A percentile compares a stretch with the other conserved stretches of the same genome.
Evolutionary conservation across 768 basidiomycete species (phyloP).

Genomic region (Hypholoma sublateritium): DNA sequence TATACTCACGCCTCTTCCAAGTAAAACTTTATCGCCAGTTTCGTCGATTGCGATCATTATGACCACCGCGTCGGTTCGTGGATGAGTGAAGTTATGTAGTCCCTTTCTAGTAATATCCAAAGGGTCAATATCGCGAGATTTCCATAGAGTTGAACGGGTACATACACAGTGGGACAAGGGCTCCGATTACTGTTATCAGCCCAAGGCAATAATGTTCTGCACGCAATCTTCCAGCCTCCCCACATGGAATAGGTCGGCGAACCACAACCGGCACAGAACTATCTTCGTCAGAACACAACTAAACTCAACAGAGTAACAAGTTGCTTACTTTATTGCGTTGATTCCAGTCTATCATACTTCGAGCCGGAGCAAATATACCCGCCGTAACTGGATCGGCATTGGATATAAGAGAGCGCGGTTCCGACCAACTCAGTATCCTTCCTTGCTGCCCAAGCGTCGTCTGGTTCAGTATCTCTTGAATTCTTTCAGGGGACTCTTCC

Average conservation of each 20-base stretch:
- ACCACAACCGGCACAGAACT: constrained; percentile 93
- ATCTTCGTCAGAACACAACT: background rate
- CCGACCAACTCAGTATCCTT: constrained; percentile 53
- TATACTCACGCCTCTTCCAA: constrained; percentile 81
- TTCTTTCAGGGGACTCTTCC: constrained; percentile 28
- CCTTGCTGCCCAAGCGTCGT: constrained; percentile 39
- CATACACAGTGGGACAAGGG: constrained; percentile 74
- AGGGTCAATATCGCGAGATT: background rate
- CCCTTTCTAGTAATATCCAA: constrained; percentile 54
- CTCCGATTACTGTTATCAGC: constrained; percentile 58
- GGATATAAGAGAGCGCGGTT: constrained; percentile 59
- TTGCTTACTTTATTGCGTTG: constrained; percentile 70
- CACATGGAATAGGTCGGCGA: constrained; percentile 79
- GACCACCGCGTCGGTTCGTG: constrained; percentile 84
- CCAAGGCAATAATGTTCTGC: constrained; percentile 76
- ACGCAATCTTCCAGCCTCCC: constrained; percentile 95
- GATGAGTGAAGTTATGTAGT: constrained; percentile 83
- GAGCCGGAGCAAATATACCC: constrained; percentile 73
- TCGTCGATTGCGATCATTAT: constrained; percentile 88
- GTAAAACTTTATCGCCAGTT: constrained; percentile 77
- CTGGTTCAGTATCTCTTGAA: constrained; percentile 40
- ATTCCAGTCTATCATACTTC: constrained; percentile 94
- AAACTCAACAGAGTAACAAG: background rate
- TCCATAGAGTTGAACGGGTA: background rate
- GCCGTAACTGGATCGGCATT: constrained; percentile 65